Base-by-base conservation (phyloP, 495 filamentous ascomycete species). In the Penicillium verhagenii region DNA sequence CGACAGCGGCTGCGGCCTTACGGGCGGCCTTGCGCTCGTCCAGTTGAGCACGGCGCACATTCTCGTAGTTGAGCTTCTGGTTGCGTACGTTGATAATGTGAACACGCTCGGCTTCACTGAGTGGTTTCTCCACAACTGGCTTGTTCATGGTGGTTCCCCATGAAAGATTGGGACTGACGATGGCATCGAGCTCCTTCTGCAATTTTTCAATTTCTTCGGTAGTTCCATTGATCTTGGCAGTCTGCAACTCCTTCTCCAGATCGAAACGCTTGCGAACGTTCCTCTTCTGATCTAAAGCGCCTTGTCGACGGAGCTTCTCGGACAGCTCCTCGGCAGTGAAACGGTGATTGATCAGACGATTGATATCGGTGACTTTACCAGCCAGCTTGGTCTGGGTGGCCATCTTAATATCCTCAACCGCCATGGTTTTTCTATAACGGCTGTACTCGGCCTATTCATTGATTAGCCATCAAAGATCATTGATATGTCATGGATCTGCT, bases 251-350 rank as follows among this genome's bases (percentile, higher is more conserved):
- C 48, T 80, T 77, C 31, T 78, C 75, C 4, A 92, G 63, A 16
- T 82, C 75, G 18, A 84, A 76, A 25, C 87, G 88, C 50, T 88
- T 84, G 45, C 83, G 72, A 44, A 82, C 73, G n/a, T 79, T 78
- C 56, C 75, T 80, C 60, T 86, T 87, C 31, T 74, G 71, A 46
- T 85, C 79, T 9, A 88, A 66, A 10, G 74, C 74, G 50, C 85
- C 84, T 44, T 88, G 83, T 35, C 85, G 85, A 38, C 79, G 77
- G 47, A 97, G 75, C 68, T 92, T 93, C 50, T 84, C 81, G 40
- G 83, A 81, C 50, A 97, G 73, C 65, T 96, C 92, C 19, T 82
- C 82, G 24, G 87, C 82, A 13, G 88, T 95, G 78, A 93, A 96
- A 24, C 77, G 70, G 57, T 86, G 88, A 57, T 88, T 86, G 60